Base-by-base conservation (phyloP, 805 yeast species). In the Candida multigemmis region DNA sequence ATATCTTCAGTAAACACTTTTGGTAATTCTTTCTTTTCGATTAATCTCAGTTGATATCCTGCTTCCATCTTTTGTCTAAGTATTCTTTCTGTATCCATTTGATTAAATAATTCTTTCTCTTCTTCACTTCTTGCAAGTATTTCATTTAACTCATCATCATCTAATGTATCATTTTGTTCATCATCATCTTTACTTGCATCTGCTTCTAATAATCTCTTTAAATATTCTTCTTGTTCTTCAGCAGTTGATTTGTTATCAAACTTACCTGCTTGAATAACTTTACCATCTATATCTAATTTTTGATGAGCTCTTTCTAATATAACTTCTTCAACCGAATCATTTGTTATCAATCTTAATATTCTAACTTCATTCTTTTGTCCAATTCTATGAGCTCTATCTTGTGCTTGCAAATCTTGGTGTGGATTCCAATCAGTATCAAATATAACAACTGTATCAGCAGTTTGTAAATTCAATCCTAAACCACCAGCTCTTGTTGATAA, bases 351-450 rank as follows among this genome's bases (percentile, higher is more conserved):
- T 55, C 93, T 68, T 48, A 81, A 65, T 41, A 82, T 82, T 50
- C 89, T 64, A 31, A 82, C 93, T 50, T 82, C 93, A 49, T 82
- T 82, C 65, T 81, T 82, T 47, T 82, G 93, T 23, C 93, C 93
- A 50, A 82, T 82, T 66, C 93, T 72, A 52, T 82, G 93, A 1
- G 93, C 93, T 62, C 93, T 68, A 54, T 82, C 93, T 54, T 82
- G 93, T 1, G 91, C 93, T 51, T 82, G 93, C 46, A 82, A 70
- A 73, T 82, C 93, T 53, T 82, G 93, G 57, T 82, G 93, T 6
- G 93, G 93, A 47, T 82, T 82, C 93, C 93, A 82, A 58, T 82
- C 93, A 10, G 89, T 79, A 50, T 82, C 93, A 48, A 81, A 82
- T 36, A 82, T 82, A 36, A 82, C 74, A 32, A 82, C 93, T 0